Percentiles rank a stretch among this genome's conserved stretches.
Evolutionary conservation across 352 stramenopile species (phyloP).

Genomic region (Pythium diclinum): DNA sequence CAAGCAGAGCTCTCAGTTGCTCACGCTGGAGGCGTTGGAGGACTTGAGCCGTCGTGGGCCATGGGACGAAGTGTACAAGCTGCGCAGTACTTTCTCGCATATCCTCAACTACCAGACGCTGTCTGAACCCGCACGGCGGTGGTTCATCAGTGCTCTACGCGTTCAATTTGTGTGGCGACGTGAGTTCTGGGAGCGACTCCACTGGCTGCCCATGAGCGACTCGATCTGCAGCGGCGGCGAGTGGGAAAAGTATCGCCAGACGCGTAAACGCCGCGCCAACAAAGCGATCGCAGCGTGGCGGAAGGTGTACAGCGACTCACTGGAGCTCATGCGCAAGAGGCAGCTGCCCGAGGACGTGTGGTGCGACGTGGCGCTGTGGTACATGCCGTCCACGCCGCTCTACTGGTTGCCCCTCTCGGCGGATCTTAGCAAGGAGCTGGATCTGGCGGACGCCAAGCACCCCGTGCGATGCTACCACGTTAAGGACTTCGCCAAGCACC

Average conservation of each 20-base stretch:
- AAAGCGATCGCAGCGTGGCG: slow-evolving; percentile 38
- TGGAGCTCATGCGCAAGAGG: slow-evolving; percentile 41
- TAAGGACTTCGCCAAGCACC: slow-evolving; percentile 25
- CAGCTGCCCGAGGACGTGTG: slow-evolving; percentile 38
- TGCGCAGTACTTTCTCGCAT: slow-evolving; percentile 29
- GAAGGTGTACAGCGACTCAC: slow-evolving; percentile 43
- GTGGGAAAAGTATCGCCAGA: slow-evolving; percentile 43
- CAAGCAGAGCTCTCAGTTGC: slow-evolving; percentile 37
- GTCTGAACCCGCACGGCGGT: slow-evolving; percentile 25
- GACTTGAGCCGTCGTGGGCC: slow-evolving; percentile 29
- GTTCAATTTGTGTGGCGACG: slow-evolving; percentile 42
- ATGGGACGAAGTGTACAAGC: slow-evolving; percentile 44
- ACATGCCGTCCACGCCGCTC: slow-evolving; percentile 40
- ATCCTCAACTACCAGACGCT: slow-evolving; percentile 31
- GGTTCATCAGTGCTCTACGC: slow-evolving; percentile 37
- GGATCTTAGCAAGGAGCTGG: slow-evolving; percentile 28
- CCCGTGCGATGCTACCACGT: slow-evolving; percentile 27
- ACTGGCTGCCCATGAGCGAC: slow-evolving; percentile 49
- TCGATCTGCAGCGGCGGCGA: slow-evolving; percentile 32
- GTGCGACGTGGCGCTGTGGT: slow-evolving; percentile 44
- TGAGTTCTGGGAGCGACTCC: slow-evolving; percentile 47
- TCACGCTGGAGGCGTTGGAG: slow-evolving; percentile 28
- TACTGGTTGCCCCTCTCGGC: slow-evolving; percentile 37
- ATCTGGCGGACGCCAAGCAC: slow-evolving; percentile 31
- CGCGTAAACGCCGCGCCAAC: slow-evolving; percentile 36